These are phyloP conservation scores for Colletotrichum phormii DNA, from an alignment of 2,329 filamentous ascomycete genomes.

Conservation along the genomic window DNA sequence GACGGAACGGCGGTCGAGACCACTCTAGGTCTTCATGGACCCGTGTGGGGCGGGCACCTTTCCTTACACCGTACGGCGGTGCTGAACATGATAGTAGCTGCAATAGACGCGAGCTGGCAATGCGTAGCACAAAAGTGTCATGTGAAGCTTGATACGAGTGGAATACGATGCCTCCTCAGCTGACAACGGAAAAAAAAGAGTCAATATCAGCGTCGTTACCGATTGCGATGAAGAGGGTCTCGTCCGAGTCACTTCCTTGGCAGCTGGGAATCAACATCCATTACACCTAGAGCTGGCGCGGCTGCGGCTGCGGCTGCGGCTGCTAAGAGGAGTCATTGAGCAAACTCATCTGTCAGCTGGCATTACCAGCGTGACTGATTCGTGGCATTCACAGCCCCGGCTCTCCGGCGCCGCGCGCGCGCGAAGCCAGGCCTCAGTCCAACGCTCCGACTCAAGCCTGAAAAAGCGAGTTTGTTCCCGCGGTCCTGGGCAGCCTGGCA, in stretches of 20 bases:
- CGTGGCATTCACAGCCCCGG: background rate
- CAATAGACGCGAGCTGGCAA: background rate
- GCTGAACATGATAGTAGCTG: background rate
- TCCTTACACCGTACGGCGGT: too few relatives aligned
- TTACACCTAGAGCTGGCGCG: background rate
- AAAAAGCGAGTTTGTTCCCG: background rate
- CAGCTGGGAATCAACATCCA: background rate
- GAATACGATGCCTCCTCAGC: background rate
- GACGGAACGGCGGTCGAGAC: slow-evolving; percentile 10
- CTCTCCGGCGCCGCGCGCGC: background rate
- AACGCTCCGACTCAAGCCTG: background rate
- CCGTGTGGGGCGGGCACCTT: background rate
- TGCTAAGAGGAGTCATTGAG: background rate
- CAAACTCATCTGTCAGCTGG: background rate
- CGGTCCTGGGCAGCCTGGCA: too few relatives aligned
- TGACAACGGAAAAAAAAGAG: background rate
- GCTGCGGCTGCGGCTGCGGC: background rate
- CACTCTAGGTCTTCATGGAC: background rate
- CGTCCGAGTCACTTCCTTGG: background rate
- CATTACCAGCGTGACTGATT: background rate
- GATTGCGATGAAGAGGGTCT: background rate
- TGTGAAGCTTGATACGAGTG: background rate
- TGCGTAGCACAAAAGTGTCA: background rate
- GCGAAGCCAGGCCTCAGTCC: background rate
- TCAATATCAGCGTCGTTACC: background rate